phyloP scores from a whole-genome alignment of 495 filamentous ascomycete species.

The Platismatia glauca region DNA sequence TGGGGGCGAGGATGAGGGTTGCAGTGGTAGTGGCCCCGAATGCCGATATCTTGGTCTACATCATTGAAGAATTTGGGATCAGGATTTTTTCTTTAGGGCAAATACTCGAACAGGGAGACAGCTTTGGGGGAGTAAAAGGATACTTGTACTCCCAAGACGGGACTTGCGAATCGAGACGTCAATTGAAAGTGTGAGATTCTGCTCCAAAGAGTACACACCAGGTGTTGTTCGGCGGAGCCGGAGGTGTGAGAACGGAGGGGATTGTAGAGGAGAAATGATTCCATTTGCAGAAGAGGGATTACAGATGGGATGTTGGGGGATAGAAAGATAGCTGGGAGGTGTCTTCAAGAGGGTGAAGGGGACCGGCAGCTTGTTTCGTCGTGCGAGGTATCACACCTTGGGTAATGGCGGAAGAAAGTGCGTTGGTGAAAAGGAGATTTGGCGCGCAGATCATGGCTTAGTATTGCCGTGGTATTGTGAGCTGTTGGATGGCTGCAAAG shows the following conservation, averaged over 20 bases:
- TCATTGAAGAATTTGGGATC: neutral
- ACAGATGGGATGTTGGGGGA: neutral
- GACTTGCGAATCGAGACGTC: neutral
- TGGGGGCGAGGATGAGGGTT: neutral
- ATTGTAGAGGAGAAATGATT: neutral
- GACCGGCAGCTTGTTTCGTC: neutral
- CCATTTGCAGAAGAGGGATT: neutral
- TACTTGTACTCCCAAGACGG: neutral
- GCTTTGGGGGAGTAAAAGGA: neutral
- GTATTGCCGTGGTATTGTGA: neutral
- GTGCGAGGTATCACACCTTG: neutral
- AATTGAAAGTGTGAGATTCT: neutral
- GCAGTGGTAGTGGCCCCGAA: neutral
- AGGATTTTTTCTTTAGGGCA: neutral
- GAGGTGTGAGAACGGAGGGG: neutral
- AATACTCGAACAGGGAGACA: neutral
- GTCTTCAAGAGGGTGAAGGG: neutral
- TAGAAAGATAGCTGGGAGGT: neutral
- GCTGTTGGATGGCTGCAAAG: neutral
- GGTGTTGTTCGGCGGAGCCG: neutral
- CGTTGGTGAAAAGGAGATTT: neutral
- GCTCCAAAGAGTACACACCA: neutral
- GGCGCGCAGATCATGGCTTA: neutral
- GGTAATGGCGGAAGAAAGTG: neutral
- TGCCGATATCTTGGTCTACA: neutral